Percentiles rank a stretch among this genome's conserved stretches.
Conservation (phyloP, 306 rosid genomes). For the Canavalia ensiformis region DNA sequence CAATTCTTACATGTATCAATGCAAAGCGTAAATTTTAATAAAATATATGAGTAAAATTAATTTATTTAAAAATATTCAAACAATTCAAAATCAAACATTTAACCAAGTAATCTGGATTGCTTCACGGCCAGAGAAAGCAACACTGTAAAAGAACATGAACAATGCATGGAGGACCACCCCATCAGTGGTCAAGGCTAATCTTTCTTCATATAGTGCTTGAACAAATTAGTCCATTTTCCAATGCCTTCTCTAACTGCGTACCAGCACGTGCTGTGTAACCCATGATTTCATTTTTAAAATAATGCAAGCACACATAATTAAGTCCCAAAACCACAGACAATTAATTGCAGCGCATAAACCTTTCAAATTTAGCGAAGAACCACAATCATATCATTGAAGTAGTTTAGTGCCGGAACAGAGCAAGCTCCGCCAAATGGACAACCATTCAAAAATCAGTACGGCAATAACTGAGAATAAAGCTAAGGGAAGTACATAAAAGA, state of each 20-base stretch:
- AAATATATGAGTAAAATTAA: no score
- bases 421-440: neutral
- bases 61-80: no score
- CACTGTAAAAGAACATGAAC: neutral
- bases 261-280: conserved; percentile 38
- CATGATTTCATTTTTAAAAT: neutral
- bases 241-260: conserved; percentile 42
- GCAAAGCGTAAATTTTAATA: no score
- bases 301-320: neutral
- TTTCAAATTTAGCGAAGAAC: neutral
- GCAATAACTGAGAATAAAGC: conserved; percentile 1
- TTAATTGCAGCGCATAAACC: neutral
- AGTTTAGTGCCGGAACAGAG: conserved; percentile 40
- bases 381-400: conserved; percentile 40
- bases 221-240: neutral
- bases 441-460: neutral
- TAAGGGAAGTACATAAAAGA: neutral
- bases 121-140: neutral
- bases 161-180: neutral
- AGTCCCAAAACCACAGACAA: neutral
- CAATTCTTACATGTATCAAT: no score
- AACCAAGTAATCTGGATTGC: neutral
- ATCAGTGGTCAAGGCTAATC: neutral
- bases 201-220: neutral
- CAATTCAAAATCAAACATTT: no score